Base-by-base conservation (phyloP, 345 rosid genomes). In the Sonneratia caseolaris region DNA sequence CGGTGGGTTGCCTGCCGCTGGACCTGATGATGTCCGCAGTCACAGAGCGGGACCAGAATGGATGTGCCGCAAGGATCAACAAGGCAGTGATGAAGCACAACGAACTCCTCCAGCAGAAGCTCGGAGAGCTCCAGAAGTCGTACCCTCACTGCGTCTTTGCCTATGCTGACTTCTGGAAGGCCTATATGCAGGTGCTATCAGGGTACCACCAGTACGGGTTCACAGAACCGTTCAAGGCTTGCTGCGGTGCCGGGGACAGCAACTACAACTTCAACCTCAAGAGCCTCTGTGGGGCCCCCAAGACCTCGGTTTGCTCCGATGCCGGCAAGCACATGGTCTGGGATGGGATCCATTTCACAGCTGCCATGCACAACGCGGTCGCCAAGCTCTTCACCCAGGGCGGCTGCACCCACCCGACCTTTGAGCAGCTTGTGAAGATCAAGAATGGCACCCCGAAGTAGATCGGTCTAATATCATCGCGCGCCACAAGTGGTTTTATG, bases 331-430 rank as follows among this genome's bases (percentile, higher is more conserved):
- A 38, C 68, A 69, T 84, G 67, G 73, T 59, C 61, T 82, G 86
- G 87, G 86, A 86, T 27, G 89, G 89, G 3, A 36, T 86, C 67
- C 89, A 82, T 75, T 76, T 79, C 74, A 86, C 86, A 2, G 84
- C 81, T 45, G 81, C 81, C 8, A 77, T 86, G 84, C 24, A 82
- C 64, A 21, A 22, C 32, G 64, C 71, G 0, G 7, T 86, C 3
- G 38, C 81, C 11, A 37, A 71, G n/a, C 75, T 81, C 75, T 71
- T 86, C 66, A 74, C 84, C 57, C 16, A 45, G 15, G 32, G 77
- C 9, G 86, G 83, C 66, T 84, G 51, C 72, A 61, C 79, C 42
- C 24, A 47, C 18, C 87, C 87, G 13, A 69, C 82, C 24, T 81
- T 84, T 47, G 69, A 45, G 18, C 69, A 71, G 3, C 12, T 83